These are phyloP conservation scores for Diaporthe aspalathi DNA, from an alignment of 2,329 filamentous ascomycete genomes.

Conservation along the genomic window DNA sequence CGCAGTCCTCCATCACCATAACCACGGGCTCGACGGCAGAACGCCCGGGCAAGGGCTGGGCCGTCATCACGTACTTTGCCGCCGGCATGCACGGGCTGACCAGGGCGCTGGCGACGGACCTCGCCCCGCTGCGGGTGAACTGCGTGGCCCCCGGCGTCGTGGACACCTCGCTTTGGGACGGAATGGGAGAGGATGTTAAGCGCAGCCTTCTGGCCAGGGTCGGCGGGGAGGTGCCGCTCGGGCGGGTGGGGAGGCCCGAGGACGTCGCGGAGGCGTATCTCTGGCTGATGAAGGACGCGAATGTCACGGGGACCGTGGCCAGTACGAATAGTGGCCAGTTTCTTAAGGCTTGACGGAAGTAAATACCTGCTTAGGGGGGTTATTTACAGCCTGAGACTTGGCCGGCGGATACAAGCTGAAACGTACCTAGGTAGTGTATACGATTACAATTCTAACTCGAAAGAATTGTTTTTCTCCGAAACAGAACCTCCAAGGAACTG, in stretches of 20 bases:
- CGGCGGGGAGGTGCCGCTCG: slow-evolving; percentile 40
- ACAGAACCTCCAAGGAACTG: not conserved
- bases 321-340: slow-evolving; percentile 41
- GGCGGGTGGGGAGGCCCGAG: slow-evolving; percentile 40
- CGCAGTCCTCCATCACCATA: slow-evolving; percentile 63
- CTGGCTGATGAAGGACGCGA: slow-evolving; percentile 46
- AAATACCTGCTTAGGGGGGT: no score
- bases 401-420: not conserved
- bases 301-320: slow-evolving; percentile 43
- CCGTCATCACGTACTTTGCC: slow-evolving; percentile 58
- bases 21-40: slow-evolving; percentile 65
- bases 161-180: slow-evolving; percentile 57
- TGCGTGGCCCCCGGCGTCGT: slow-evolving; percentile 67
- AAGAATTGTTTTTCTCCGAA: not conserved
- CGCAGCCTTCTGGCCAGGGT: slow-evolving; percentile 41
- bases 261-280: slow-evolving; percentile 47
- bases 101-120: slow-evolving; percentile 68
- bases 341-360: slow-evolving; percentile 23
- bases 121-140: slow-evolving; percentile 74
- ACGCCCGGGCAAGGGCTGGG: slow-evolving; percentile 64
- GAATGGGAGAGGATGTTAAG: slow-evolving; percentile 43
- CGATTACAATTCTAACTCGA: not conserved
- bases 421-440: no score
- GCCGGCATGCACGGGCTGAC: slow-evolving; percentile 65
- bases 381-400: not conserved